Evolutionary conservation across 176 grass and related monocot genomes (phyloP).

Genomic region (Triticum timopheevii): DNA sequence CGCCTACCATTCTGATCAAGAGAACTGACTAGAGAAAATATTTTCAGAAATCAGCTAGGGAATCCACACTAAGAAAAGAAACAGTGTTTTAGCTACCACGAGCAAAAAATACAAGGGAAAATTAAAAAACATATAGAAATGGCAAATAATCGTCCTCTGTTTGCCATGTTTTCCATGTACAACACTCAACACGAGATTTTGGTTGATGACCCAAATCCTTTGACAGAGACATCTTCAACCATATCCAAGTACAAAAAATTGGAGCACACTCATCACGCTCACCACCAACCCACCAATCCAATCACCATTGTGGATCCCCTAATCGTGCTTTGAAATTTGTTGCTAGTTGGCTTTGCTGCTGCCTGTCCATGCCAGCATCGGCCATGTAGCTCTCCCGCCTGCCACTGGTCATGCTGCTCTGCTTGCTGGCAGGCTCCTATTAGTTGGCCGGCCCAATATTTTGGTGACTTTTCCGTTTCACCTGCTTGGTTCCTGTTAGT

Average conservation of each 20-base stretch:
- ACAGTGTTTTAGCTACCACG: no score
- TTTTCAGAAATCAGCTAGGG: no score
- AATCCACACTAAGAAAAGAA: no score
- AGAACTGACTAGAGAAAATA: no score
- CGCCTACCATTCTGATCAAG: no score
- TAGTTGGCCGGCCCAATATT: no score
- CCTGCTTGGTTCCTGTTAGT: no score
- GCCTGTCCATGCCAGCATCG: neutral
- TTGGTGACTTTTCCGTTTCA: no score
- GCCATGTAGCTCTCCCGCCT: conserved; percentile 27
- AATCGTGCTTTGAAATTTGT: no score
- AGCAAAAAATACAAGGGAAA: no score
- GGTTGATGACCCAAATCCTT: neutral
- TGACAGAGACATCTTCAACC: conserved; percentile 15
- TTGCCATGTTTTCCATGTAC: neutral
- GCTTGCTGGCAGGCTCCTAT: conserved; percentile 12
- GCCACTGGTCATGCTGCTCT: conserved; percentile 20
- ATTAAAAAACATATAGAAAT: neutral
- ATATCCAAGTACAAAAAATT: neutral
- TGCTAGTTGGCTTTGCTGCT: neutral
- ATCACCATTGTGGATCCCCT: no score
- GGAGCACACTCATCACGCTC: neutral
- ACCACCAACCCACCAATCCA: neutral
- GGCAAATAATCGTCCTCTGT: neutral
- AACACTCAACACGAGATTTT: neutral